These are phyloP conservation scores for Apiospora sp. DNA, from an alignment of 2,329 filamentous ascomycete species.

Conservation along the genomic window DNA sequence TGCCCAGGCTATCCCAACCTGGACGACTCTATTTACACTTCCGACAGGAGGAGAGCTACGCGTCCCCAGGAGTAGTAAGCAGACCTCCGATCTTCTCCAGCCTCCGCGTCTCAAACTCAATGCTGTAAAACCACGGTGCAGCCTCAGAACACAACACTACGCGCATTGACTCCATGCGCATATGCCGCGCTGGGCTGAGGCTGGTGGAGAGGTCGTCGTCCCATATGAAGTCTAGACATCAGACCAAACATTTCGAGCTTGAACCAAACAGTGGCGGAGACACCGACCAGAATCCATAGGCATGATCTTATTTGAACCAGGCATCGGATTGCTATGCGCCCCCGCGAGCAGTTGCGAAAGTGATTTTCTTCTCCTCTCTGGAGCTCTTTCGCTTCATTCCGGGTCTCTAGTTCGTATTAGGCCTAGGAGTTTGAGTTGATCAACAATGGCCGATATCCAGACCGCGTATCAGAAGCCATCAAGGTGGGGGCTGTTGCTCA, in stretches of 20 bases:
- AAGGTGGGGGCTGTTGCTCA: constrained; percentile 15
- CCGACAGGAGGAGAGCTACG: background rate
- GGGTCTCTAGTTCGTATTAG: constrained; percentile 11
- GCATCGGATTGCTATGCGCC: constrained; percentile 5
- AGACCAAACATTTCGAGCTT: constrained; percentile 14
- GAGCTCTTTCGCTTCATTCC: constrained; percentile 13
- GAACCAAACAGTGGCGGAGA: constrained; percentile 12
- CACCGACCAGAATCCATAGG: background rate
- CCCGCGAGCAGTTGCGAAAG: background rate
- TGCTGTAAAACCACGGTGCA: constrained; percentile 21
- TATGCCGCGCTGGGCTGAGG: constrained; percentile 16
- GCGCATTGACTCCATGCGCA: constrained; percentile 20
- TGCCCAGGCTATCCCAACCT: constrained; percentile 22
- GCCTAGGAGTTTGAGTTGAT: constrained; percentile 6
- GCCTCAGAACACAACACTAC: constrained; percentile 18
- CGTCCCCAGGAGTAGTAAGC: constrained; percentile 15
- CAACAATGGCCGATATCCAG: constrained; percentile 15
- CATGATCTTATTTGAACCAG: constrained; percentile 11
- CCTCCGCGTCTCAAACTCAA: constrained; percentile 16
- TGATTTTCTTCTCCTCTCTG: background rate
- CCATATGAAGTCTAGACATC: constrained; percentile 20
- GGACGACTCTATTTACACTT: constrained; percentile 18
- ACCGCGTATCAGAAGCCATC: constrained; percentile 10
- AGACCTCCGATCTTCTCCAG: constrained; percentile 3
- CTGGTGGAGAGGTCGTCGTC: constrained; percentile 19